Base-by-base conservation (phyloP, 257 asterid species). In the Ocimum tenuiflorum region DNA sequence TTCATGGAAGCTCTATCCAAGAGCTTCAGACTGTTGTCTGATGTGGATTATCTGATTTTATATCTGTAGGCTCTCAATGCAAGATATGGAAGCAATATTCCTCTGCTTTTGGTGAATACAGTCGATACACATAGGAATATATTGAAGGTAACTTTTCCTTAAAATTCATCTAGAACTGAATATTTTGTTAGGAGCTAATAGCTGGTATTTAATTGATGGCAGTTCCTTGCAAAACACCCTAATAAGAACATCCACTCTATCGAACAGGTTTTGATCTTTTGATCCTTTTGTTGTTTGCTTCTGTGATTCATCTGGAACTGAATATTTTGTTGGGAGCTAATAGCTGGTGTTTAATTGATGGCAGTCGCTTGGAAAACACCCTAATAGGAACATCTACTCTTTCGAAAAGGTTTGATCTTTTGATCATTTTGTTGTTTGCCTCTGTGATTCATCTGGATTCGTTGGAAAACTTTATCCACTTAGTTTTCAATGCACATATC, bases 1-100 rank as follows among this genome's bases (percentile, higher is more conserved):
- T 33, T 47, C 33, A 67, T 36, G 36, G 49, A 53, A 71, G 60
- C 18, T 75, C 58, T 63, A 41, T 8, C n/a, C 70, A 47, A 60
- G 48, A 17, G 49, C 43, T 72, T 55, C 70, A 36, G 41, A 2
- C 45, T 8, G 13, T 52, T 9, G 50, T 66, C 45, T 55, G 68
- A 50, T 73, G 41, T 69, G 70, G 72, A 75, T 42, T 57, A 35
- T 71, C 50, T 56, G 65, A 67, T 14, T 52, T 58, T 49, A 55
- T 71, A 51, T 61, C 74, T 73, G 48, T 76, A 91, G 98, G 79
- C 79, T 41, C 86, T 87, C 60, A 91, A 91, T 76, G 77, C 79
- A 47, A 91, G 81, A 66, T 89, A 77, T 46, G 96, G 96, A 65
- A 89, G 96, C 81, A 74, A 75, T 60, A 85, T 91, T 77, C 98